Evolutionary conservation across 345 rosid genomes (phyloP).

Genomic region (Lumnitzera racemosa): DNA sequence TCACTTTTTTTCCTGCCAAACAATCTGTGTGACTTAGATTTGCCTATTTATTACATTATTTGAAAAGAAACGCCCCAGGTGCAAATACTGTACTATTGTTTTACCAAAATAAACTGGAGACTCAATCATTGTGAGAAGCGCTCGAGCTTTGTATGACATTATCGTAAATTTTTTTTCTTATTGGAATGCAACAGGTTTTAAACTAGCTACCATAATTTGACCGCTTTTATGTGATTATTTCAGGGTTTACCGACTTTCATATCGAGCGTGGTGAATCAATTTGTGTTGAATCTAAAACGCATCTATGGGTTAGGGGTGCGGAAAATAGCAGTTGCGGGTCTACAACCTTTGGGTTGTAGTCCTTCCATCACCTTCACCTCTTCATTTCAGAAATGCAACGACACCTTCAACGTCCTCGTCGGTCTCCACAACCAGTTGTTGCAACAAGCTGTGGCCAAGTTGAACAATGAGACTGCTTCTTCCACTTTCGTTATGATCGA

Average conservation of each 20-base stretch:
- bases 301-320: conserved; percentile 49
- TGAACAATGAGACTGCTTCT: conserved; percentile 34
- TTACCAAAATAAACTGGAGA: too few relatives aligned
- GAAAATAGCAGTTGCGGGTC: conserved; percentile 35
- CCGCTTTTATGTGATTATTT: background rate
- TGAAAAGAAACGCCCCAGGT: too few relatives aligned
- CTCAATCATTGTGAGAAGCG: too few relatives aligned
- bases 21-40: background rate
- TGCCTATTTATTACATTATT: too few relatives aligned
- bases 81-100: too few relatives aligned
- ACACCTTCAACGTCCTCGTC: conserved; percentile 25
- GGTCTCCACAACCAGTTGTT: conserved; percentile 45
- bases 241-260: conserved; percentile 48
- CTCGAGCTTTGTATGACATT: too few relatives aligned
- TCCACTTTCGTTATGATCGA: conserved; percentile 46
- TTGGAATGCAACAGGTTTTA: too few relatives aligned
- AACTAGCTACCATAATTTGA: too few relatives aligned
- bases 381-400: conserved; percentile 47
- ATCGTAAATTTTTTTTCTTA: too few relatives aligned
- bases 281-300: conserved; percentile 33
- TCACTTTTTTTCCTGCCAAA: background rate
- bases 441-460: conserved; percentile 33
- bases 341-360: conserved; percentile 79
- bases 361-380: conserved; percentile 29
- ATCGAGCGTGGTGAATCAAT: conserved; percentile 42